phyloP scores from a whole-genome alignment of 768 basidiomycete genomes.

The Myochromella boudieri region DNA sequence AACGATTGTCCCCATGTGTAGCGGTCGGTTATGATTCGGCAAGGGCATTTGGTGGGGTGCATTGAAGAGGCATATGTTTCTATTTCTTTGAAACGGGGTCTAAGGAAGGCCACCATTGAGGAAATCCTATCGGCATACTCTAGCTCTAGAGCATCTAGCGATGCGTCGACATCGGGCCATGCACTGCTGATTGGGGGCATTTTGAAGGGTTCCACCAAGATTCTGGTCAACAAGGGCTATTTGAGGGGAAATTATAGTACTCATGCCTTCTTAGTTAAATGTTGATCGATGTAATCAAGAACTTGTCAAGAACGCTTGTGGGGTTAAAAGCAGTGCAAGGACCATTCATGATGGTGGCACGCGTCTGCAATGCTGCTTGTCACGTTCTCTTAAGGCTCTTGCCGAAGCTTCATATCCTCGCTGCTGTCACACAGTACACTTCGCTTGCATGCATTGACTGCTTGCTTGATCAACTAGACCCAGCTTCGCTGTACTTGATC shows the following conservation, averaged over 20 bases:
- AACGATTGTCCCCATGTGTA: slow-evolving; percentile 45
- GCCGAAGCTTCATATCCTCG: not conserved
- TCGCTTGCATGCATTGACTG: not conserved
- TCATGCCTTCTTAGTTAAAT: not conserved
- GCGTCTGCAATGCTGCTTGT: no score
- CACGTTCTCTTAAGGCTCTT: no score
- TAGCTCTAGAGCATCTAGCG: slow-evolving; percentile 33
- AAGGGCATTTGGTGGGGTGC: slow-evolving; percentile 29
- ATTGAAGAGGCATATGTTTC: slow-evolving; percentile 33
- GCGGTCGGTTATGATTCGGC: slow-evolving; percentile 29
- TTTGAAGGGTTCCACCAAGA: not conserved
- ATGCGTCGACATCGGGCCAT: slow-evolving; percentile 37
- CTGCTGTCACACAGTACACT: not conserved
- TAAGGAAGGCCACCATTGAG: slow-evolving; percentile 34
- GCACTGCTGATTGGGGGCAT: slow-evolving; percentile 35
- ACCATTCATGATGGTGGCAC: not conserved
- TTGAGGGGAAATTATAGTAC: not conserved
- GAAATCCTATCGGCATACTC: slow-evolving; percentile 34
- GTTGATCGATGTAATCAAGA: slow-evolving; percentile 2
- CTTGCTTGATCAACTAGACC: not conserved
- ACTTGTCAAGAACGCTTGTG: not conserved
- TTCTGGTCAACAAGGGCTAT: not conserved
- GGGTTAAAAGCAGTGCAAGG: not conserved
- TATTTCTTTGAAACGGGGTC: slow-evolving; percentile 28
- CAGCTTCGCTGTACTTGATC: not conserved